Evolutionary conservation across 495 filamentous ascomycete species (phyloP).

Genomic region (Neurospora sp.): DNA sequence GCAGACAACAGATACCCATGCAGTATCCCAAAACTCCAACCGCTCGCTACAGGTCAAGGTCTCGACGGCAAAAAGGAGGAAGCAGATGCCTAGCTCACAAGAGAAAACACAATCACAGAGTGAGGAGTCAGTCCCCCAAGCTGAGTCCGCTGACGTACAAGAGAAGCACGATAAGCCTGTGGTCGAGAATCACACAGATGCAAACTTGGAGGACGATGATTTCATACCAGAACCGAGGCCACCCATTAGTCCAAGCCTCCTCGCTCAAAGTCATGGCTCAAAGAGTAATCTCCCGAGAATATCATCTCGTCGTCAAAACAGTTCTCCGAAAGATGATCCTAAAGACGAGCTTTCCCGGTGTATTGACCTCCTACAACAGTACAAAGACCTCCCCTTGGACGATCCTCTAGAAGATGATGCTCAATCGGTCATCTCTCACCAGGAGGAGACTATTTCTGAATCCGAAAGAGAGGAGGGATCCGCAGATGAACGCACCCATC

Average conservation of each 20-base stretch:
- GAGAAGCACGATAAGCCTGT: neutral
- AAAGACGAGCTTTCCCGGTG: conserved; percentile 25
- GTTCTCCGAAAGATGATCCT: neutral
- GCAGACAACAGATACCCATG: conserved; percentile 5
- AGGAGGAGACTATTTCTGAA: conserved; percentile 5
- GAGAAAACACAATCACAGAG: conserved; percentile 8
- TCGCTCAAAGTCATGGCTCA: neutral
- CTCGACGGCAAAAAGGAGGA: conserved; percentile 4
- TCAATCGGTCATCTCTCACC: conserved; percentile 9
- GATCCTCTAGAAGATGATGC: conserved; percentile 24
- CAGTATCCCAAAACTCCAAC: conserved; percentile 17
- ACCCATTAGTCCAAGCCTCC: neutral
- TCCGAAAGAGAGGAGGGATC: conserved; percentile 11
- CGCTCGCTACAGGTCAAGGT: conserved; percentile 24
- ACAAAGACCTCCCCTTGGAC: conserved; percentile 30
- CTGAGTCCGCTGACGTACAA: neutral
- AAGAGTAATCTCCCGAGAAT: neutral
- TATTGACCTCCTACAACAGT: conserved; percentile 24
- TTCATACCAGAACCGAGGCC: neutral
- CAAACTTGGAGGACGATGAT: neutral
- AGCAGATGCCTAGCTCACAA: neutral
- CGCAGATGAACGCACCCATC: conserved; percentile 15
- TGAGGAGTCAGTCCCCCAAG: conserved; percentile 3
- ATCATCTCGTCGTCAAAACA: neutral
- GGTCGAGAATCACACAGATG: neutral